Percentiles rank a stretch among this genome's conserved stretches.
Conservation (phyloP, 192 early-diverging fungal genomes). For the Backusella morwellensis region DNA sequence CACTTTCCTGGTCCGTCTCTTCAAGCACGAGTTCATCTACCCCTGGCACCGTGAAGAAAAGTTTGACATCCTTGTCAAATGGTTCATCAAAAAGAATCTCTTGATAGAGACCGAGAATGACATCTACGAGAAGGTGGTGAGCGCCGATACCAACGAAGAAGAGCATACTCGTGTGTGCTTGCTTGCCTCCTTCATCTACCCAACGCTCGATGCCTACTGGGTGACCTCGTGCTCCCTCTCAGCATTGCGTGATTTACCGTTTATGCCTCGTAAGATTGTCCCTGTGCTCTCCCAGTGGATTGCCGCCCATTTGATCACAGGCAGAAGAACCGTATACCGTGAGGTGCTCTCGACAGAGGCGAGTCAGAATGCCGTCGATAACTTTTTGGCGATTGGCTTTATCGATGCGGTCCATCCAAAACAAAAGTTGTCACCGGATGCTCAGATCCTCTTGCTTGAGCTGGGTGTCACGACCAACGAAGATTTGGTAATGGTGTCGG, state of each 20-base stretch:
- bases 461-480: conserved; percentile 34
- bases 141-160: conserved; percentile 7
- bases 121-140: background rate
- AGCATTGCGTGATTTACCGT: conserved; percentile 35
- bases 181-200: conserved; percentile 38
- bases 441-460: conserved; percentile 33
- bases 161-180: conserved; percentile 32
- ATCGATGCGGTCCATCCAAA: conserved; percentile 36
- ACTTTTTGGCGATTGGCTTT: conserved; percentile 34
- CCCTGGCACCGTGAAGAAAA: conserved; percentile 31
- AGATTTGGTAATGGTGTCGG: conserved; percentile 32
- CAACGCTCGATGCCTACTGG: conserved; percentile 37
- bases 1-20: conserved; percentile 29
- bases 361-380: conserved; percentile 34
- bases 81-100: conserved; percentile 21
- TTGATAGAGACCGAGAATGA: conserved; percentile 7
- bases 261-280: conserved; percentile 39
- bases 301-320: conserved; percentile 40
- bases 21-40: conserved; percentile 36
- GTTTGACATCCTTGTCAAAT: conserved; percentile 17
- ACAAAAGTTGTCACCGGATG: conserved; percentile 33
- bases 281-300: conserved; percentile 41
- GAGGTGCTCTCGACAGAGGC: conserved; percentile 40
- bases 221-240: conserved; percentile 42
- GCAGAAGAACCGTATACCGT: conserved; percentile 35